phyloP scores from a whole-genome alignment of 1,284 basidiomycete genomes.

The Trametes polyzona region DNA sequence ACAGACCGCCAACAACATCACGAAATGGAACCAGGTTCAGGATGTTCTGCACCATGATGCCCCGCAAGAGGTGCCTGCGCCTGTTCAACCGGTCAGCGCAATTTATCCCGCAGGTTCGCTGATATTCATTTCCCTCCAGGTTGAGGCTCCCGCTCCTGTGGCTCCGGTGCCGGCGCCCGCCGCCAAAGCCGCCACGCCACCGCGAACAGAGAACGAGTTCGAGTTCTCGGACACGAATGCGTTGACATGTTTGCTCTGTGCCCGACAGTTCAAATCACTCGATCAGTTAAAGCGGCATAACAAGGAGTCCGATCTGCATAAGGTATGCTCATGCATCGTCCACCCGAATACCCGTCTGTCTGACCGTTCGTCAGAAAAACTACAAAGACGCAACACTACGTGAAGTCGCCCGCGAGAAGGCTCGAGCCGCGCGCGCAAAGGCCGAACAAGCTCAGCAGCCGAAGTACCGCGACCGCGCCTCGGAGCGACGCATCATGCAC shows the following conservation, averaged over 20 bases:
- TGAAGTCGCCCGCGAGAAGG: slow-evolving; percentile 77
- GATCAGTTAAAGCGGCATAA: slow-evolving; percentile 88
- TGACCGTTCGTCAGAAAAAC: slow-evolving; percentile 67
- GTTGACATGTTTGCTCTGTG: slow-evolving; percentile 86
- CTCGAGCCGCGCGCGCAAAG: slow-evolving; percentile 49
- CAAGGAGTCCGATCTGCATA: slow-evolving; percentile 90
- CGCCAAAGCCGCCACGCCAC: slow-evolving; percentile 39
- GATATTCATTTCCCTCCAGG: slow-evolving; percentile 16
- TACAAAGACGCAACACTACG: slow-evolving; percentile 70
- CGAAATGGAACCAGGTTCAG: slow-evolving; percentile 94
- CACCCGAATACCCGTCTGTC: too few relatives aligned
- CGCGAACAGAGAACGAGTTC: slow-evolving; percentile 57
- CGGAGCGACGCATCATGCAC: slow-evolving; percentile 84
- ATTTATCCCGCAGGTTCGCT: neutral
- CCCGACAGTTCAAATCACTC: slow-evolving; percentile 86
- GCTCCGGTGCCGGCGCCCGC: slow-evolving; percentile 31
- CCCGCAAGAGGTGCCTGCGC: slow-evolving; percentile 19
- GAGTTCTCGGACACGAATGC: slow-evolving; percentile 77
- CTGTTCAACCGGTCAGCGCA: slow-evolving; percentile 12
- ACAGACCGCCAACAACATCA: slow-evolving; percentile 87
- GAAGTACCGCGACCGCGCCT: slow-evolving; percentile 91
- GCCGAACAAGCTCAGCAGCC: slow-evolving; percentile 43
- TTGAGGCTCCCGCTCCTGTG: slow-evolving; percentile 16
- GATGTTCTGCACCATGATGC: slow-evolving; percentile 63
- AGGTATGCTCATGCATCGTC: slow-evolving; percentile 54